phyloP scores from a whole-genome alignment of 345 rosid genomes.

The Boechera divaricarpa region DNA sequence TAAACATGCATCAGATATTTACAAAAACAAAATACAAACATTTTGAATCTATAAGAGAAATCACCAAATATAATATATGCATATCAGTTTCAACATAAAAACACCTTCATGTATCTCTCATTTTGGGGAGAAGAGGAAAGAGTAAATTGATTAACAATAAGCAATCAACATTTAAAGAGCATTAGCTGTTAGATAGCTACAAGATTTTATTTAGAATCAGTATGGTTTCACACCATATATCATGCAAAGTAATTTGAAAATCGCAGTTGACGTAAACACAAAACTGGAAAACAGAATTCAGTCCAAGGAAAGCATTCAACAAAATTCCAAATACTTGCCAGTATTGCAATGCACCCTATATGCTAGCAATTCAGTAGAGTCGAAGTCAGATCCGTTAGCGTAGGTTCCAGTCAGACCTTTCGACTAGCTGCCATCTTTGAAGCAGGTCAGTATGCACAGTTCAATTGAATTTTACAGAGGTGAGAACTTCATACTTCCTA shows the following conservation, averaged over 20 bases:
- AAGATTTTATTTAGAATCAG: constrained; percentile 1
- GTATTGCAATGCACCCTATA: constrained; percentile 46
- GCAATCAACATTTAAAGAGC: constrained; percentile 26
- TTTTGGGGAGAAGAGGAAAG: constrained; percentile 6
- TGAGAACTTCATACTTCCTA: constrained; percentile 39
- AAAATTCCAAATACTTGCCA: constrained; percentile 43
- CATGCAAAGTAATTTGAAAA: constrained; percentile 17
- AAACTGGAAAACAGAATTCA: constrained; percentile 23
- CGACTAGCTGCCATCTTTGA: constrained; percentile 49
- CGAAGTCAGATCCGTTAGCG: constrained; percentile 44
- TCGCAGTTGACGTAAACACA: constrained; percentile 10
- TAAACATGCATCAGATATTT: constrained; percentile 17
- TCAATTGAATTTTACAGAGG: constrained; percentile 38
- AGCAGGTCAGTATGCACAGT: constrained; percentile 43
- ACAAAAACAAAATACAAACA: constrained; percentile 11
- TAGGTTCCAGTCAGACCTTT: constrained; percentile 45
- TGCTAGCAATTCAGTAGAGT: constrained; percentile 45
- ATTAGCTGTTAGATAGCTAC: constrained; percentile 33
- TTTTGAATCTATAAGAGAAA: constrained; percentile 6
- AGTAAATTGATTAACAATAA: constrained; percentile 12
- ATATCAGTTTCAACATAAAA: constrained; percentile 17
- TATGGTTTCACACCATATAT: constrained; percentile 28
- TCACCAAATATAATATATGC: constrained; percentile 17
- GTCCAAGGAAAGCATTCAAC: constrained; percentile 34
- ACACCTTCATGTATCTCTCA: constrained; percentile 30